Evolutionary conservation across 2,329 filamentous ascomycete genomes (phyloP), one percentile per base, ranked within the genome.

Genomic region (Fusarium lyarnte): DNA sequence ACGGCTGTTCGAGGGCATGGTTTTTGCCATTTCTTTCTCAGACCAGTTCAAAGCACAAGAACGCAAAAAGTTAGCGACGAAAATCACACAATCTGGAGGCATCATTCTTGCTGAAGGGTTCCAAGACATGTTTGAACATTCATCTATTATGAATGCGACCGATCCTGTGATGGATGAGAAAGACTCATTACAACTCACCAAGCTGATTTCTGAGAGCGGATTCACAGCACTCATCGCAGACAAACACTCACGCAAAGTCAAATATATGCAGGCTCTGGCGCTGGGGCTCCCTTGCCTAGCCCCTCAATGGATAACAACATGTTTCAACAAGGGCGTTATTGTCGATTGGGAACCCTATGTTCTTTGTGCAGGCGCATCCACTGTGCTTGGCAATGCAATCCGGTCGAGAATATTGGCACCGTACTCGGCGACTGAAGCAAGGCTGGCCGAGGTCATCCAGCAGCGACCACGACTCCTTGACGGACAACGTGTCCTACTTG

Each of bases 251-350:
- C 90, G 95, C 51, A 94, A 94, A 70, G 89, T 91, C 54, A 99
- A 98, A 79, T 98, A 96, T 80, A 93, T 98, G 87, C 95, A 98
- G 82, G 96, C 96, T 0, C 88, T 99, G 5, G 95, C 96, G 0
- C 88, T 99, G 2, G 94, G 94, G 2, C 83, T 99, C 1, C 96
- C 96, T 0, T 97, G 95, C 77, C 85, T 99, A 4, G 92, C 94
- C 10, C 88, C 90, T 10, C 91, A 91, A 60, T 99, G 96, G 95
- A 85, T 97, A 52, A 86, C 89, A 31, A 88, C 92, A 54, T 97
- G 93, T 69, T 81, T 95, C 6, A 81, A 85, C 2, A 88, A 89
- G 36, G 84, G 86, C 10, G 79, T 82, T 12, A 81, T 95, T 1
- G 82, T 97, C 1, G 88, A 93, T 57, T 98, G 95, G 93, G 84